A percentile compares a stretch with the other conserved stretches of the same genome.
phyloP scores from a whole-genome alignment of 2,329 filamentous ascomycete genomes.

The Aspergillus texensis region DNA sequence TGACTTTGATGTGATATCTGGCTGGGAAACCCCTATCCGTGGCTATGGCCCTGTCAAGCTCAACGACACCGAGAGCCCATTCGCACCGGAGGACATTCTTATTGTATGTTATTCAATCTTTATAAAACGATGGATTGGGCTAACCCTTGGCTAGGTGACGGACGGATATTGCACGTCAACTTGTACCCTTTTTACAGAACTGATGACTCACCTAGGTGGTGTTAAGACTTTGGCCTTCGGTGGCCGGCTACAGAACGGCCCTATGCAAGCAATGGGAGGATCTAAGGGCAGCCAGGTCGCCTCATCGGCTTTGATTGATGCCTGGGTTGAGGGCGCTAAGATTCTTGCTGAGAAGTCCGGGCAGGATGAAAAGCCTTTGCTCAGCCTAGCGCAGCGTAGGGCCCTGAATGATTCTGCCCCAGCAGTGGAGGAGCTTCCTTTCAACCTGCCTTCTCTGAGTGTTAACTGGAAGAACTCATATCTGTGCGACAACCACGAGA shows the following conservation, averaged over 20 bases:
- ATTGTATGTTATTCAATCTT: not conserved
- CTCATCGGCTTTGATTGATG: not conserved
- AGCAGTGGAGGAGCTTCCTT: not conserved
- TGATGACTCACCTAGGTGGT: not conserved
- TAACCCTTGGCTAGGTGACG: not conserved
- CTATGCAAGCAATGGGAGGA: not conserved
- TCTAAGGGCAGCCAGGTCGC: not conserved
- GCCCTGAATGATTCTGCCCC: not conserved
- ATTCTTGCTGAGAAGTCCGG: not conserved
- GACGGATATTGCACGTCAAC: not conserved
- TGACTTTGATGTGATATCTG: not conserved
- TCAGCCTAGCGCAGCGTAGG: not conserved
- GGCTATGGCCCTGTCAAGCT: not conserved
- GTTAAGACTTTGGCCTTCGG: not conserved
- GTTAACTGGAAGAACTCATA: not conserved
- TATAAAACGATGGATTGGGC: not conserved
- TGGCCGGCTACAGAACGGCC: not conserved
- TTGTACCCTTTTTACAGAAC: not conserved
- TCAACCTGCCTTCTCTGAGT: not conserved
- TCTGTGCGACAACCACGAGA: not conserved
- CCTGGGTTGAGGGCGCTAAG: not conserved
- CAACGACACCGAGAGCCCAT: not conserved
- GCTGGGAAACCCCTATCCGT: not conserved
- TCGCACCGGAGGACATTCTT: not conserved
- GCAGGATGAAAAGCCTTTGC: not conserved